Evolutionary conservation across 371 early-diverging fungal genomes (phyloP), one percentile per base, ranked within the genome.

Genomic region (Rhizomucor pusillus): DNA sequence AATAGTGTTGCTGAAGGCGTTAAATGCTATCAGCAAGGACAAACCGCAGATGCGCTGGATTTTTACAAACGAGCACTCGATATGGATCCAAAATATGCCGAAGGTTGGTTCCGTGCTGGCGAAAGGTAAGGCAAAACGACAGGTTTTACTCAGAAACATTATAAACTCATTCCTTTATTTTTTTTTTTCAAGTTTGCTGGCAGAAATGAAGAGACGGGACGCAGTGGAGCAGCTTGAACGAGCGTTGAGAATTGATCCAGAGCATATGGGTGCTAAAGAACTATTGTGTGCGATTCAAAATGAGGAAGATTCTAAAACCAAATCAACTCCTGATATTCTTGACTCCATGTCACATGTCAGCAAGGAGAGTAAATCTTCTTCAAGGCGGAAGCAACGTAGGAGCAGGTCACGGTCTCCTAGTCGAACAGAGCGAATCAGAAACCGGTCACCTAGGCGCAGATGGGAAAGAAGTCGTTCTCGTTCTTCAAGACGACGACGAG

Each of bases 61-160:
- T 66, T 54, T 53, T 77, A 73, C 45, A 71, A 73, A 43, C 59
- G 77, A n/a, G 74, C 74, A 34, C 49, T 73, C 29, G 74, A 77
- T 37, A 77, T 77, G 77, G 77, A 77, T 47, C 69, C 74, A 9
- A 71, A 71, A 60, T 77, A 71, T 54, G 69, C 77, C n/a, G 74
- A 77, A 43, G 74, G 65, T 0, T 73, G 72, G 74, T 73, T 59
- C 43, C 76, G 70, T 50, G 70, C 69, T 12, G 68, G 69, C 44
- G 73, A 76, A 65, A 60, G 63, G 76, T 76, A 72, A 65, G 39
- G 25, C 0, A 2, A 24, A 1, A 6, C 25, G 35, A n/a, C n/a
- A n/a, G 12, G 12, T 50, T 22, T 24, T 7, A 20, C 20, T 18
- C 47, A 13, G 47, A 7, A 9, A 14, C 12, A 47, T 10, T 48